A percentile compares a stretch with the other conserved stretches of the same genome.
These are phyloP conservation scores for Sclerotinia spermophila DNA, from an alignment of 2,329 filamentous ascomycete species.

Conservation along the genomic window DNA sequence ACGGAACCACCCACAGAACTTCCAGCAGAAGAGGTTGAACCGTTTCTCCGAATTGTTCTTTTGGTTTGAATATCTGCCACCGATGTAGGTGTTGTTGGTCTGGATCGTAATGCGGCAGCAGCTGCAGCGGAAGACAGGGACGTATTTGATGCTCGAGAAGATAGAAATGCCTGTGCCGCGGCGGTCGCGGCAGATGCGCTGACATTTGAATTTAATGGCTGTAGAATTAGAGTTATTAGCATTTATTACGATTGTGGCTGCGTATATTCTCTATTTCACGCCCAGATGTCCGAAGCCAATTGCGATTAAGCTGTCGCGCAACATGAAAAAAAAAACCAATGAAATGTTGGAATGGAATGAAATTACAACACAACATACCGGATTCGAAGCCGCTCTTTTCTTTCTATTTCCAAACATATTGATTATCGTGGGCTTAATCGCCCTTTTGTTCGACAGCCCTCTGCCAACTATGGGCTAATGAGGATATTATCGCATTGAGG, in stretches of 20 bases:
- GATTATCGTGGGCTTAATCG: conserved; percentile 22
- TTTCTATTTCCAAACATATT: conserved; percentile 38
- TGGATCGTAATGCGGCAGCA: conserved; percentile 75
- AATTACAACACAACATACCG: conserved; percentile 35
- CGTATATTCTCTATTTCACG: neutral
- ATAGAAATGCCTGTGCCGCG: conserved; percentile 76
- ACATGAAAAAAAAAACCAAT: neutral
- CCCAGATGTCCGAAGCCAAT: neutral
- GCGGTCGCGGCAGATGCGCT: conserved; percentile 74
- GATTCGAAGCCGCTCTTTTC: conserved; percentile 42
- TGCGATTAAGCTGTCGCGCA: conserved; percentile 11
- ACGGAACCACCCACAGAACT: conserved; percentile 45
- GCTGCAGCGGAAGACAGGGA: conserved; percentile 81
- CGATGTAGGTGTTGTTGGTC: conserved; percentile 72
- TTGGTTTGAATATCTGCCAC: conserved; percentile 85
- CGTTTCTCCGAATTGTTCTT: conserved; percentile 69
- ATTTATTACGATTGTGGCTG: conserved; percentile 19
- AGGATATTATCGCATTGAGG: conserved; percentile 34
- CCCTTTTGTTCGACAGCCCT: conserved; percentile 29
- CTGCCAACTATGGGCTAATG: conserved; percentile 37
- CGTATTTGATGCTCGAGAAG: conserved; percentile 58
- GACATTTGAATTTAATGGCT: conserved; percentile 63
- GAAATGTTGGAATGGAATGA: conserved; percentile 14
- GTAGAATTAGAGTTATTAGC: conserved; percentile 30
- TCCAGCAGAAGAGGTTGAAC: conserved; percentile 66